Evolutionary conservation across 2,329 filamentous ascomycete genomes (phyloP).

Genomic region (Stagonosporopsis rhizophila): DNA sequence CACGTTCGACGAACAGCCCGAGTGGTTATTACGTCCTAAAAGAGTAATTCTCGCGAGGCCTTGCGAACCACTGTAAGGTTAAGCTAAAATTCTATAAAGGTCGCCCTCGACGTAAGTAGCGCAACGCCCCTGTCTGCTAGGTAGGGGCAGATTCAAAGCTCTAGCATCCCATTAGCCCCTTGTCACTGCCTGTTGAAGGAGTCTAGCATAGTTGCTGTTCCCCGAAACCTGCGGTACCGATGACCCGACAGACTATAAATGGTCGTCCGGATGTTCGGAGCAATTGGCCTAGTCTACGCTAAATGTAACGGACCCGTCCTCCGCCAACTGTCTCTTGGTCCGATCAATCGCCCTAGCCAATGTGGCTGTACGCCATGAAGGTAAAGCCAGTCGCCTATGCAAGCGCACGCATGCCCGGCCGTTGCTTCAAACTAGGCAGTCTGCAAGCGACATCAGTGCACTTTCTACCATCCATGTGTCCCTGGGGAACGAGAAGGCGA

Average conservation of each 20-base stretch:
- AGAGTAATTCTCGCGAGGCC: background rate
- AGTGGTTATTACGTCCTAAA: background rate
- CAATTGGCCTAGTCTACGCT: background rate
- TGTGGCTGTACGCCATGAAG: background rate
- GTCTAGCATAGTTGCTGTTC: too few relatives aligned
- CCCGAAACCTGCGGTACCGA: too few relatives aligned
- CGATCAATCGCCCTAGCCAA: background rate
- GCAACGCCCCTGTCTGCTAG: too few relatives aligned
- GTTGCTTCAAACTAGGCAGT: background rate
- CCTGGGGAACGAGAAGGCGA: background rate
- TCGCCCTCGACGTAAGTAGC: too few relatives aligned
- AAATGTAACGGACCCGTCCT: background rate
- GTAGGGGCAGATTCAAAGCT: too few relatives aligned
- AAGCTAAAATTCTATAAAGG: too few relatives aligned
- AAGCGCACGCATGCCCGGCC: background rate
- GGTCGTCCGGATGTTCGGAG: background rate
- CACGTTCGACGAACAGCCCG: background rate
- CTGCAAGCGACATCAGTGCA: background rate
- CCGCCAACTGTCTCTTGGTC: background rate
- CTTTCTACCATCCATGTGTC: background rate
- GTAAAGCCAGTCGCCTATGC: background rate
- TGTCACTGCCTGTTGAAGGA: too few relatives aligned
- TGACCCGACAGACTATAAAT: background rate
- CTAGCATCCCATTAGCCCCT: too few relatives aligned
- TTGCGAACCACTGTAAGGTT: background rate